Conservation (phyloP, 2,329 filamentous ascomycete genomes). For the Exophiala calicioides region DNA sequence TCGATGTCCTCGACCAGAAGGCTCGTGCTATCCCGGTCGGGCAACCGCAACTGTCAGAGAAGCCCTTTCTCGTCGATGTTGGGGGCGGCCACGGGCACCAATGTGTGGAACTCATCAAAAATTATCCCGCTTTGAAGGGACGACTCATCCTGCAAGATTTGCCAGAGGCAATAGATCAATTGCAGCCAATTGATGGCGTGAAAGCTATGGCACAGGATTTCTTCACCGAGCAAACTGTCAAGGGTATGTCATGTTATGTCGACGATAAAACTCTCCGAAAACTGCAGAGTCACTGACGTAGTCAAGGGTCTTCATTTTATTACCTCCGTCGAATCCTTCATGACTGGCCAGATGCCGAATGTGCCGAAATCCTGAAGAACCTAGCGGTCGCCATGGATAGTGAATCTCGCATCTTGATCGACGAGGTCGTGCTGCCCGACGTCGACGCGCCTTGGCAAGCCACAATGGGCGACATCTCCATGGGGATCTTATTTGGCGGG, state of each 20-base stretch:
- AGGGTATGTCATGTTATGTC: constrained; percentile 28
- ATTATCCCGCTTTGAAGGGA: constrained; percentile 22
- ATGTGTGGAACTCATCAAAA: constrained; percentile 17
- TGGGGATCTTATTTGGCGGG: constrained; percentile 40
- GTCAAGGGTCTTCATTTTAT: constrained; percentile 33
- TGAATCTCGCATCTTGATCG: constrained; percentile 44
- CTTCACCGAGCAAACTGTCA: constrained; percentile 35
- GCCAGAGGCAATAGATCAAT: constrained; percentile 35
- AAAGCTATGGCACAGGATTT: constrained; percentile 34
- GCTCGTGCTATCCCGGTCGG: background rate
- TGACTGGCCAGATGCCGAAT: constrained; percentile 35
- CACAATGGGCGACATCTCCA: constrained; percentile 40
- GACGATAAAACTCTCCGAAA: background rate
- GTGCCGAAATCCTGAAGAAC: constrained; percentile 38
- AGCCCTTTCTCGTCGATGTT: constrained; percentile 30
- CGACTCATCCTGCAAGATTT: constrained; percentile 42
- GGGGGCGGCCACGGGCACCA: constrained; percentile 30
- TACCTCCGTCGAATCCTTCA: constrained; percentile 36
- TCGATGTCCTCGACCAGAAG: constrained; percentile 12
- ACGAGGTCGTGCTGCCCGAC: constrained; percentile 47
- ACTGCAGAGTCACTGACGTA: background rate
- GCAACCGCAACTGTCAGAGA: constrained; percentile 5
- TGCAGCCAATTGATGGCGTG: constrained; percentile 29
- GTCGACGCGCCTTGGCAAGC: constrained; percentile 36
- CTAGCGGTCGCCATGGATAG: constrained; percentile 37